phyloP scores from a whole-genome alignment of 2,329 filamentous ascomycete species.

The Rhexocercosporidium sp. region DNA sequence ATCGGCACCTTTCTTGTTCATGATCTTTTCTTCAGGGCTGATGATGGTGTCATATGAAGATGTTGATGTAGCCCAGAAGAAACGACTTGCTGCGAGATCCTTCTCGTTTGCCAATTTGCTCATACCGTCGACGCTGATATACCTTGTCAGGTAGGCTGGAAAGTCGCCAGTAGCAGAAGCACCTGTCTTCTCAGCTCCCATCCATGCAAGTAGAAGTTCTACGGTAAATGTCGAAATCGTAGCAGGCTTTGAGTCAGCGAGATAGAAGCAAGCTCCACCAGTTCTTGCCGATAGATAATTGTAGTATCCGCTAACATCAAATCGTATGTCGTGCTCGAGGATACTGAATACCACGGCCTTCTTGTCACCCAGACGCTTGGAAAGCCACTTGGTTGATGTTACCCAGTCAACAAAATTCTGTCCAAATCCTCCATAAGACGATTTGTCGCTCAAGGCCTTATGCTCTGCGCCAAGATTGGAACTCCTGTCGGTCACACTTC shows the following conservation, averaged over 20 bases:
- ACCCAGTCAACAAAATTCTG: conserved; percentile 26
- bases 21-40: background rate
- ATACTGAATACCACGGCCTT: conserved; percentile 27
- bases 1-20: background rate
- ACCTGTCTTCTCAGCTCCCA: conserved; percentile 30
- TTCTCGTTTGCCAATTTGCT: conserved; percentile 17
- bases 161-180: conserved; percentile 7
- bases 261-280: conserved; percentile 26
- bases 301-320: conserved; percentile 24
- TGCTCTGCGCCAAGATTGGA: conserved; percentile 25
- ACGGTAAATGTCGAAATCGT: conserved; percentile 29
- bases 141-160: conserved; percentile 19
- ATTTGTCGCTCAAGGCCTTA: conserved; percentile 8
- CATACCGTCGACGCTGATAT: conserved; percentile 15
- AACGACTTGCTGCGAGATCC: conserved; percentile 14
- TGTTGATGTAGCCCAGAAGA: conserved; percentile 15
- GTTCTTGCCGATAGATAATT: conserved; percentile 28
- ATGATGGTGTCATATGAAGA: background rate
- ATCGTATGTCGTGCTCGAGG: conserved; percentile 14
- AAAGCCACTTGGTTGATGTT: conserved; percentile 17
- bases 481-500: conserved; percentile 7
- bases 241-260: conserved; percentile 14
- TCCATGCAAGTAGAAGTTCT: conserved; percentile 30
- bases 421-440: conserved; percentile 25
- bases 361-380: conserved; percentile 21